Conservation (phyloP, 257 asterid species). For the Fraxinus cuspidata region DNA sequence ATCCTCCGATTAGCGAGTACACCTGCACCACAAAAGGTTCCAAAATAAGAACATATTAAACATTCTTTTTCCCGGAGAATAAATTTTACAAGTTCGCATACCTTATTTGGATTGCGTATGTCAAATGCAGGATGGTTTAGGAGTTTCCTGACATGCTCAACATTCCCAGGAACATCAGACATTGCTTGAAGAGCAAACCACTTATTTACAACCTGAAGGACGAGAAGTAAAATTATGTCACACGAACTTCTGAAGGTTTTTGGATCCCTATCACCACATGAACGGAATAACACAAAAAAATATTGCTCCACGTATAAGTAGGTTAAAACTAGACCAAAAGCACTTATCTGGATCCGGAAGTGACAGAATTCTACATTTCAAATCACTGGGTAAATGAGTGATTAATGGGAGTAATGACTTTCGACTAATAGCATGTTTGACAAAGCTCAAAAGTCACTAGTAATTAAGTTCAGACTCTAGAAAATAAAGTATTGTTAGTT, state of each 20-base stretch:
- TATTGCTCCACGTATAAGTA: background rate
- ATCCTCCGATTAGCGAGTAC: conserved; percentile 72
- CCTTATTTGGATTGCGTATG: conserved; percentile 86
- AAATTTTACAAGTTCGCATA: conserved; percentile 16
- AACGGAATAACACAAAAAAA: background rate
- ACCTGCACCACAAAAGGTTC: conserved; percentile 44
- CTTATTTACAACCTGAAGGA: conserved; percentile 63
- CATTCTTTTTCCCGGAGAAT: background rate
- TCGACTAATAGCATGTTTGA: background rate
- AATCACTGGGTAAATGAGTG: background rate
- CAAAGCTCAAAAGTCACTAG: background rate
- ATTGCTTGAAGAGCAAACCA: conserved; percentile 79
- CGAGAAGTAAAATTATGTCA: background rate
- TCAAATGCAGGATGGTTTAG: conserved; percentile 73
- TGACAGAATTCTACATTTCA: background rate
- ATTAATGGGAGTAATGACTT: background rate
- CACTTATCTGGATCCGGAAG: background rate
- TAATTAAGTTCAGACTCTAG: background rate
- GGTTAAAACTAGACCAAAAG: background rate
- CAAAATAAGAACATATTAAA: background rate
- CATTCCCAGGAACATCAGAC: conserved; percentile 73
- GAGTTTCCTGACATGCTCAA: conserved; percentile 73
- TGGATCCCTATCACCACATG: background rate
- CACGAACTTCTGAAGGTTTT: background rate
- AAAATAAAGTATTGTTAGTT: background rate